phyloP scores from a whole-genome alignment of 2,329 filamentous ascomycete species.

The Nothophaeocryptopus gaeumannii region DNA sequence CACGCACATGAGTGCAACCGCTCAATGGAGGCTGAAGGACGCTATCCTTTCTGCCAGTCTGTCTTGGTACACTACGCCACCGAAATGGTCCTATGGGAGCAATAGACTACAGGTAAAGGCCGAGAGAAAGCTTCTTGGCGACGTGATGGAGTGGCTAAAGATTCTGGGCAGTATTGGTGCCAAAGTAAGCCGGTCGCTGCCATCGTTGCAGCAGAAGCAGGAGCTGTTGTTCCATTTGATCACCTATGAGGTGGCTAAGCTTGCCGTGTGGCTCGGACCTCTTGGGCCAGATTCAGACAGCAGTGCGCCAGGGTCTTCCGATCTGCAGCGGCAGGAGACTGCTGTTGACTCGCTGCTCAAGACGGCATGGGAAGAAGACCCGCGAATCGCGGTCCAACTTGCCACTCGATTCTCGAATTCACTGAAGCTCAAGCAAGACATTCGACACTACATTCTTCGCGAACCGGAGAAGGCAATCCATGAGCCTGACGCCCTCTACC shows the following conservation, averaged over 20 bases:
- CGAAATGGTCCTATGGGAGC: slow-evolving; percentile 91
- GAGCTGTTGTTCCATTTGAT: slow-evolving; percentile 77
- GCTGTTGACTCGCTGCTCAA: slow-evolving; percentile 57
- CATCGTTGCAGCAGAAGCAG: slow-evolving; percentile 73
- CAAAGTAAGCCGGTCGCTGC: slow-evolving; percentile 50
- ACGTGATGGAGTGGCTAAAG: slow-evolving; percentile 68
- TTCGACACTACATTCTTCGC: slow-evolving; percentile 76
- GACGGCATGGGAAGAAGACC: slow-evolving; percentile 82
- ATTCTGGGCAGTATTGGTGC: slow-evolving; percentile 60
- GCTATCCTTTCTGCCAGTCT: slow-evolving; percentile 81
- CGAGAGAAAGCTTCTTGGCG: slow-evolving; percentile 75
- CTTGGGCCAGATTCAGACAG: slow-evolving; percentile 58
- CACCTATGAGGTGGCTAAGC: slow-evolving; percentile 76
- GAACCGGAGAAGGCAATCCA: slow-evolving; percentile 78
- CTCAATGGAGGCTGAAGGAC: slow-evolving; percentile 83
- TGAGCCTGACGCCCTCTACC: slow-evolving; percentile 77
- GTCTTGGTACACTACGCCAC: slow-evolving; percentile 80
- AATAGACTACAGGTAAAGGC: slow-evolving; percentile 92
- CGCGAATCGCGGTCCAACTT: slow-evolving; percentile 84
- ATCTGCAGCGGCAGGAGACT: slow-evolving; percentile 41
- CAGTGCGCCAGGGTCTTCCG: slow-evolving; percentile 30
- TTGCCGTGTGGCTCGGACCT: slow-evolving; percentile 88
- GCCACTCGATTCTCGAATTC: slow-evolving; percentile 70
- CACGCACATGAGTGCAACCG: slow-evolving; percentile 60
- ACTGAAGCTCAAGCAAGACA: slow-evolving; percentile 66